These are phyloP conservation scores for Annona cherimola DNA, from an alignment of 164 flowering plant species.

Conservation along the genomic window DNA sequence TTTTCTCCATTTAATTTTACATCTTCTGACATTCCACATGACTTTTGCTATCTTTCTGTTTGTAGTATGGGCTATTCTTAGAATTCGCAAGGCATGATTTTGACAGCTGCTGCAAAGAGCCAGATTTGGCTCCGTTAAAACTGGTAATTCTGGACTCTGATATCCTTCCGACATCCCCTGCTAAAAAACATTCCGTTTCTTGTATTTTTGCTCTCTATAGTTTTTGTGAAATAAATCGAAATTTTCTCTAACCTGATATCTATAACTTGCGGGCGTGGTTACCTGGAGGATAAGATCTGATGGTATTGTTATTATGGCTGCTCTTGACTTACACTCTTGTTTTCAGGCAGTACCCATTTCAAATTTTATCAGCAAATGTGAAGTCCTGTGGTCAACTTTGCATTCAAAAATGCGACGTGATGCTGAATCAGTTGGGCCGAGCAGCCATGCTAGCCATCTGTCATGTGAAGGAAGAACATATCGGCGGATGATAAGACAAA, in stretches of 20 bases:
- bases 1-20: not conserved
- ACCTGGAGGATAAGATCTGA: not conserved
- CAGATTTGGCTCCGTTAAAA: constrained; percentile 29
- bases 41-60: constrained; percentile 14
- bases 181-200: not conserved
- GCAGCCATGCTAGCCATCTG: constrained; percentile 2
- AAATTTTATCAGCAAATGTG: constrained; percentile 40
- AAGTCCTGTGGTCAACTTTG: constrained; percentile 32
- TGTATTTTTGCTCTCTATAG: not conserved
- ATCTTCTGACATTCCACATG: not conserved
- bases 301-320: constrained; percentile 3
- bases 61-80: constrained; percentile 56
- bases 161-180: not conserved
- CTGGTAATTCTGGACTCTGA: constrained; percentile 35
- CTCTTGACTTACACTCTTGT: not conserved
- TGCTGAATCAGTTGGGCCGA: constrained; percentile 5
- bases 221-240: not conserved
- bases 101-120: constrained; percentile 33
- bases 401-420: constrained; percentile 16
- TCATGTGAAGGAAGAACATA: constrained; percentile 28
- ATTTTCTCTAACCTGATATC: not conserved
- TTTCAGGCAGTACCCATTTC: constrained; percentile 69
- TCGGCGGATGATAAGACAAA: constrained; percentile 31
- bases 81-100: constrained; percentile 59
- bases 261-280: not conserved